Conservation (phyloP, 2,329 filamentous ascomycete genomes). For the Corynespora cassiicola region DNA sequence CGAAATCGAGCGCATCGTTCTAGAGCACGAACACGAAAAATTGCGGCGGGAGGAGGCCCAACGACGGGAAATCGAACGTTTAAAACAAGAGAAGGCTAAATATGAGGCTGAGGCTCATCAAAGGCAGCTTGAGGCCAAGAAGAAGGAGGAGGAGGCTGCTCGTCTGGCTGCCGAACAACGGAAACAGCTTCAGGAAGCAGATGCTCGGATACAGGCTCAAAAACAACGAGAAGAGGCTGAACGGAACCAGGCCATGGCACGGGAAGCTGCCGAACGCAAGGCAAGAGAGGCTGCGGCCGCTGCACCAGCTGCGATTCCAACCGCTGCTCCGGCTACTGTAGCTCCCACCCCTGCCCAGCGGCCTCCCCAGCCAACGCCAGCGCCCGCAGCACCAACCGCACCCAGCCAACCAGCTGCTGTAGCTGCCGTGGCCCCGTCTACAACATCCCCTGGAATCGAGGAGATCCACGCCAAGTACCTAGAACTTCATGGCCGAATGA, state of each 20-base stretch:
- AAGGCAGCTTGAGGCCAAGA: constrained; percentile 40
- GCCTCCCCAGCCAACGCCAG: constrained; percentile 4
- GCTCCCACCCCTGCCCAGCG: too few species aligned
- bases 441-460: constrained; percentile 26
- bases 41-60: constrained; percentile 43
- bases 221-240: constrained; percentile 36
- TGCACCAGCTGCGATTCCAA: constrained; percentile 25
- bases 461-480: constrained; percentile 43
- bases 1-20: constrained; percentile 56
- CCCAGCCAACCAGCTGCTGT: constrained; percentile 7
- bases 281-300: constrained; percentile 33
- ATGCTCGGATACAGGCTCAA: constrained; percentile 37
- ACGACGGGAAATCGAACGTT: constrained; percentile 44
- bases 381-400: constrained; percentile 8
- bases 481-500: constrained; percentile 43
- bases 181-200: constrained; percentile 36
- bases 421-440: constrained; percentile 8
- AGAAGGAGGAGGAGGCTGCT: constrained; percentile 38
- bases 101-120: constrained; percentile 44
- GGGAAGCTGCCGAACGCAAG: constrained; percentile 36
- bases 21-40: constrained; percentile 48
- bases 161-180: constrained; percentile 34
- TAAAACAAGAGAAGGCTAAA: constrained; percentile 53
- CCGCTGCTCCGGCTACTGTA: constrained; percentile 18
- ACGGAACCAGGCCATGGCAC: constrained; percentile 32